Evolutionary conservation across 805 yeast species (phyloP).

Genomic region (Candida caryicola): DNA sequence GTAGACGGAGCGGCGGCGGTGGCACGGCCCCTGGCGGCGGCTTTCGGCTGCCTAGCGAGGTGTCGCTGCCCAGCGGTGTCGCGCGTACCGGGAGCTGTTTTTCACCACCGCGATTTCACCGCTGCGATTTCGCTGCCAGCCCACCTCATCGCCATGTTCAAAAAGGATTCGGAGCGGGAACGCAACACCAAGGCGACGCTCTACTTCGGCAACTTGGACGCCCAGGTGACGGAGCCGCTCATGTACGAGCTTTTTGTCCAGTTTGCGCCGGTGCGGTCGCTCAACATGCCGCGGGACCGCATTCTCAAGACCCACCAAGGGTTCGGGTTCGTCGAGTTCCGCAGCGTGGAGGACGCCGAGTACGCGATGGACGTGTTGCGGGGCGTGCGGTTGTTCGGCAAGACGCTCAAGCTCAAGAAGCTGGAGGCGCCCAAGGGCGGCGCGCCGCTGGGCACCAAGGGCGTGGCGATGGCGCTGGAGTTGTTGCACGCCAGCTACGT

Average conservation of each 20-base stretch:
- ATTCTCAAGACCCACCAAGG: slow-evolving; percentile 74
- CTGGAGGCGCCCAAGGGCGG: slow-evolving; percentile 31
- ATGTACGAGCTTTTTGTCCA: slow-evolving; percentile 83
- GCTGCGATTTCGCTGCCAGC: no score
- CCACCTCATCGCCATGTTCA: slow-evolving; percentile 18
- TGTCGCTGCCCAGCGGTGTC: no score
- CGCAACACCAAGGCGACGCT: slow-evolving; percentile 62
- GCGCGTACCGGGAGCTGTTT: no score
- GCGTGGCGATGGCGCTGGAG: slow-evolving; percentile 8
- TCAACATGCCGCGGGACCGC: slow-evolving; percentile 79
- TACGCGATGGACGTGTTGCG: slow-evolving; percentile 61
- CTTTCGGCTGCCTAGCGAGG: no score
- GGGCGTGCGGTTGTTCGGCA: slow-evolving; percentile 61
- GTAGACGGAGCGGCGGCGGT: no score
- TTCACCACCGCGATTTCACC: no score
- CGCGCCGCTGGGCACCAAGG: slow-evolving; percentile 5
- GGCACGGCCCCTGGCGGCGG: no score
- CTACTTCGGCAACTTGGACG: slow-evolving; percentile 81
- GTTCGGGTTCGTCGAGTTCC: slow-evolving; percentile 80
- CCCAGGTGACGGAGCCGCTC: slow-evolving; percentile 64
- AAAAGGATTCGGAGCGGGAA: slow-evolving; percentile 40
- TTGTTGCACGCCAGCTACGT: slow-evolving; percentile 13
- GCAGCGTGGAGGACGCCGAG: slow-evolving; percentile 57
- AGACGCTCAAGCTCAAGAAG: slow-evolving; percentile 55
- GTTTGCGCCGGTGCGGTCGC: slow-evolving; percentile 69